Evolutionary conservation across 208 protist genomes (phyloP).

Genomic region (Leishmania tropica): DNA sequence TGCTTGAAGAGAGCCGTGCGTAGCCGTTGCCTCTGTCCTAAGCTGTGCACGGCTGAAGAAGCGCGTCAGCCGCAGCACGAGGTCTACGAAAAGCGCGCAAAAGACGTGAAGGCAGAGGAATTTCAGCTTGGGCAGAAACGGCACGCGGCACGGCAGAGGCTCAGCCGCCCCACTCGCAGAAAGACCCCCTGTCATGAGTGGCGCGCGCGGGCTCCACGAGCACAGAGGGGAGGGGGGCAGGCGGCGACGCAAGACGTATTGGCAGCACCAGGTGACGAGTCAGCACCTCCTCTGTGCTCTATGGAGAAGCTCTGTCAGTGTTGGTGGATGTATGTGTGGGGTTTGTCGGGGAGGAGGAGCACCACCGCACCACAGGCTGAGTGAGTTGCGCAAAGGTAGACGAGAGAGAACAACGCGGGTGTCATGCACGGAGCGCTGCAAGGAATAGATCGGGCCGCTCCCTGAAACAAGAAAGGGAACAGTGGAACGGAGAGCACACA

Average conservation of each 20-base stretch:
- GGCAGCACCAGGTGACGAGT: not conserved
- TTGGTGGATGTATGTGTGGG: not conserved
- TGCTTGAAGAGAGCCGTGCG: conserved; percentile 6
- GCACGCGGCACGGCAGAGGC: not conserved
- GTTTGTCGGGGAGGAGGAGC: not conserved
- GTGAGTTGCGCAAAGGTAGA: not conserved
- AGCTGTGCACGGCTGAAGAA: conserved; percentile 4
- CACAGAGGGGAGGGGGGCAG: not conserved
- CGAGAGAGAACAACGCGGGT: not conserved
- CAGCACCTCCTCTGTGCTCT: not conserved
- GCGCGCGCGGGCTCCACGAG: not conserved
- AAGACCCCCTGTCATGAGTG: not conserved
- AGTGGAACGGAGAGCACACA: not conserved
- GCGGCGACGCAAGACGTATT: not conserved
- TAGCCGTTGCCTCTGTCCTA: not conserved
- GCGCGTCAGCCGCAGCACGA: conserved; percentile 11
- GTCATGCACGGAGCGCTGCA: not conserved
- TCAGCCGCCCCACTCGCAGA: not conserved
- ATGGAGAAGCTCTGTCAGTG: not conserved
- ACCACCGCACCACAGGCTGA: not conserved
- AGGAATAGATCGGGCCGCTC: not conserved
- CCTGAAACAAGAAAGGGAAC: not conserved
- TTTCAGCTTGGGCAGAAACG: conserved; percentile 25
- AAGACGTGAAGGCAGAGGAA: conserved; percentile 36
- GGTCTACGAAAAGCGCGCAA: conserved; percentile 16